A percentile compares a stretch with the other conserved stretches of the same genome.
Evolutionary conservation across 2,329 filamentous ascomycete species (phyloP).

Genomic region (Chrysoporthe puriensis): DNA sequence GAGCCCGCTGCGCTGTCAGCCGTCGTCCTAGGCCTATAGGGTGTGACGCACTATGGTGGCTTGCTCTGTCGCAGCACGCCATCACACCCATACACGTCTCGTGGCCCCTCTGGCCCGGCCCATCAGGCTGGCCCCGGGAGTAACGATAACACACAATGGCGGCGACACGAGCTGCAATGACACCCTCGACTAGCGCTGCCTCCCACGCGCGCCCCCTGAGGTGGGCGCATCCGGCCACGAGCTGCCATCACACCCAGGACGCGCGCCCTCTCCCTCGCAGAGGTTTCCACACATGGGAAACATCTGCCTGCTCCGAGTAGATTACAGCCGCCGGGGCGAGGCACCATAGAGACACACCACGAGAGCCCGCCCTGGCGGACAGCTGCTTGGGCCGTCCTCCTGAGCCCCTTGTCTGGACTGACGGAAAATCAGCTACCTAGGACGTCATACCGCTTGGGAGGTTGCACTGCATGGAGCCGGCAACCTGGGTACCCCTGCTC

Average conservation of each 20-base stretch:
- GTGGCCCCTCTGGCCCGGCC: background rate
- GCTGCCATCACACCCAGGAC: background rate
- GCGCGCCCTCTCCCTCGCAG: background rate
- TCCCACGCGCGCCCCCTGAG: background rate
- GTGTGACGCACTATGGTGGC: background rate
- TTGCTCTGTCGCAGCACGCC: background rate
- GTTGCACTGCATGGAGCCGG: conserved; percentile 4
- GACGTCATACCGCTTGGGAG: conserved; percentile 15
- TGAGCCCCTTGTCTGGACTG: background rate
- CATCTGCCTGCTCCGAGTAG: background rate
- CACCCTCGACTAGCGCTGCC: conserved; percentile 11
- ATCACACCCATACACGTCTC: conserved; percentile 2
- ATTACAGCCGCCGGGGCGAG: background rate
- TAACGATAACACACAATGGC: conserved; percentile 2
- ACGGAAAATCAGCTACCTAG: background rate
- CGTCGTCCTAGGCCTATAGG: background rate
- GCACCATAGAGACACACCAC: too few species aligned
- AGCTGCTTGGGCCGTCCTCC: background rate
- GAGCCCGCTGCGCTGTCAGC: background rate
- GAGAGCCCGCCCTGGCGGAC: background rate
- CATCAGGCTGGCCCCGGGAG: background rate
- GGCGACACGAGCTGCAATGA: conserved; percentile 2
- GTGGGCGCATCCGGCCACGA: background rate
- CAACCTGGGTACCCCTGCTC: conserved; percentile 4
- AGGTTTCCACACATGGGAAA: background rate